phyloP scores from a whole-genome alignment of 352 stramenopile species.

The Aphanomyces astaci region DNA sequence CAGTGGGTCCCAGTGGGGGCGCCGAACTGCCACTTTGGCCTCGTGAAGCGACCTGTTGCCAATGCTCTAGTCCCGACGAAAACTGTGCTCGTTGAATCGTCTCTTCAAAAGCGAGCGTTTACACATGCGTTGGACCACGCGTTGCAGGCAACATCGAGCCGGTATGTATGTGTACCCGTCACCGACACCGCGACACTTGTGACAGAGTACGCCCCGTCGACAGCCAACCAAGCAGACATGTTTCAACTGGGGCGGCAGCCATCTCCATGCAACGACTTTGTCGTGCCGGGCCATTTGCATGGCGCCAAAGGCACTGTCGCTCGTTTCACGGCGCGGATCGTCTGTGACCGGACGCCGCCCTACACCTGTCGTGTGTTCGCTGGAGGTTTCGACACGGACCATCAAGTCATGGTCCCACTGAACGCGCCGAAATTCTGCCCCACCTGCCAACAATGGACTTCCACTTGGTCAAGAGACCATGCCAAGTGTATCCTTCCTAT shows the following conservation, averaged over 20 bases:
- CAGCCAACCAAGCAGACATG: no score
- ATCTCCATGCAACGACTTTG: conserved; percentile 64
- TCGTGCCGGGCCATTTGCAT: conserved; percentile 64
- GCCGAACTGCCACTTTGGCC: conserved; percentile 2
- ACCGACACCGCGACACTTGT: conserved; percentile 50
- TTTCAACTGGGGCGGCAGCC: conserved; percentile 79
- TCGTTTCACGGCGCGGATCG: conserved; percentile 55
- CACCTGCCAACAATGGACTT: conserved; percentile 43
- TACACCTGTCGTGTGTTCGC: conserved; percentile 62
- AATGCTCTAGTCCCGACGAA: not conserved
- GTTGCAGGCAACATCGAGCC: not conserved
- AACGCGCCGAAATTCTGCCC: conserved; percentile 61
- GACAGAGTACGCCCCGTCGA: conserved; percentile 65
- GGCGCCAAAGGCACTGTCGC: conserved; percentile 69
- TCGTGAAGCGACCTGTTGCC: not conserved
- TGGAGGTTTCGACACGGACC: conserved; percentile 51
- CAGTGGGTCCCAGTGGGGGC: conserved; percentile 10
- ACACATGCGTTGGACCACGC: not conserved
- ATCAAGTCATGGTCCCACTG: conserved; percentile 46
- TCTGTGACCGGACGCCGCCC: conserved; percentile 47
- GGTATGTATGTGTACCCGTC: not conserved
- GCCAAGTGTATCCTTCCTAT: conserved; percentile 55
- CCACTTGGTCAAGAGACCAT: conserved; percentile 35
- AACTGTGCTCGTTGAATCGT: not conserved
- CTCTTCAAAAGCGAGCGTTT: not conserved